Percentiles rank a stretch among this genome's conserved stretches.
Conservation (phyloP, 2,329 filamentous ascomycete genomes). For the Tympanopsis confertula region DNA sequence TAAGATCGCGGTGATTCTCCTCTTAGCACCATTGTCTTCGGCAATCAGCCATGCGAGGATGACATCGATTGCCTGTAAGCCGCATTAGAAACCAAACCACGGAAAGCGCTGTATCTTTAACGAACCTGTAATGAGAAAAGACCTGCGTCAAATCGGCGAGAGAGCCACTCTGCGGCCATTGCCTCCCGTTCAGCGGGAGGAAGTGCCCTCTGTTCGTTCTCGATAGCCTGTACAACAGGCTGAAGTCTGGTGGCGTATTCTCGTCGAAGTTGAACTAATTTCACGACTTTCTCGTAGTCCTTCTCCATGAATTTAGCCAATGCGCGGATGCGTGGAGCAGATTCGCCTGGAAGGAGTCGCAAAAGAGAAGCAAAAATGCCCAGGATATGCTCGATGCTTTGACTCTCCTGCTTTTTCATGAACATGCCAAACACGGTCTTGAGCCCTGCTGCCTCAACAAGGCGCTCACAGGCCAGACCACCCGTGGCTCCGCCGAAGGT, state of each 20-base stretch:
- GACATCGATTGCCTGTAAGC: constrained; percentile 65
- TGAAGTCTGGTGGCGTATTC: constrained; percentile 56
- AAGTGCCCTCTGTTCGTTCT: constrained; percentile 37
- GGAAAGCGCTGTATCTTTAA: neutral
- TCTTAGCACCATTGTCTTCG: constrained; percentile 68
- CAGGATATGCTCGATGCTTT: constrained; percentile 67
- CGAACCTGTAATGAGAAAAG: constrained; percentile 52
- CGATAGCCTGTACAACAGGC: constrained; percentile 45
- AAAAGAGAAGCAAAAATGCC: constrained; percentile 77
- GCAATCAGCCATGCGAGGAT: constrained; percentile 83
- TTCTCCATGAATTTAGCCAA: constrained; percentile 94
- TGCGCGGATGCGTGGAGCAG: constrained; percentile 66
- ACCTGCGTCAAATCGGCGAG: constrained; percentile 68
- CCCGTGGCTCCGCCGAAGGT: constrained; percentile 43
- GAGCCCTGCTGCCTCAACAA: constrained; percentile 75
- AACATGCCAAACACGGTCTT: constrained; percentile 80
- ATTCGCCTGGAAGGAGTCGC: constrained; percentile 66
- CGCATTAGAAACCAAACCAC: neutral
- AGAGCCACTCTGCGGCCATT: constrained; percentile 61
- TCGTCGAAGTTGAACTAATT: constrained; percentile 58
- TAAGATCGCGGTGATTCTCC: constrained; percentile 50
- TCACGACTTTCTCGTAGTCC: constrained; percentile 74
- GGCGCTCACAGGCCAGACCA: constrained; percentile 54
- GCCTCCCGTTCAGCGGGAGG: constrained; percentile 47
- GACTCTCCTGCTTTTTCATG: constrained; percentile 65